Evolutionary conservation across 306 rosid genomes (phyloP), one percentile per base, ranked within the genome.

Genomic region (Canavalia gladiata): DNA sequence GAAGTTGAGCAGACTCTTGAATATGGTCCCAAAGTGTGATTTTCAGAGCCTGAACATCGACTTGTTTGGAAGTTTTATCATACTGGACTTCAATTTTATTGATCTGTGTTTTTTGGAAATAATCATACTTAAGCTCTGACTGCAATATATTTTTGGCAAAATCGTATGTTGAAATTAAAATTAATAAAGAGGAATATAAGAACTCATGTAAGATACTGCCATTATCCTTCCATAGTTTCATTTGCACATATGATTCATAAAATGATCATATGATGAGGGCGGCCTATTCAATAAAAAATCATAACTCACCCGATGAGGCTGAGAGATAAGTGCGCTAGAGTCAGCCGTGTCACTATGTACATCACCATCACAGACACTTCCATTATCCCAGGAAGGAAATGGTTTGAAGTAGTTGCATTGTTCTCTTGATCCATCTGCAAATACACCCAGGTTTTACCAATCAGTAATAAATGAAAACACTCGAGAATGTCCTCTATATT

Each of bases 61-160:
- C 99, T 93, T 91, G 97, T 79, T 91, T 95, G 57, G 97, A 90
- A 54, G 93, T 91, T 90, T 91, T 90, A 88, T 93, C 99, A 81
- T 87, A 91, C 83, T 90, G 94, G 55, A 95, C 99, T 89, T 95
- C 91, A 69, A 93, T 86, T 91, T 91, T 93, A 75, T 89, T 95
- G 71, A 95, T 91, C 97, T 95, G 90, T 11, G 64, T 83, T 39
- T 73, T 88, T 83, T 2, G 62, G 18, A 87, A 71, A 79, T 34
- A 86, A 76, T 80, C 82, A 78, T 68, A 64, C 47, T 58, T 49
- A 39, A 54, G 76, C 62, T 63, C 54, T 43, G 72, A 64, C 52
- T 10, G 63, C 77, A 37, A 45, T 51, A 50, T 18, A 31, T 7
- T 51, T 71, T 4, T 28, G 29, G 43, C 10, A 74, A 74, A 73